Percentiles rank a stretch among this genome's conserved stretches.
Evolutionary conservation across 768 basidiomycete genomes (phyloP).

Genomic region (Roridomyces roridus): DNA sequence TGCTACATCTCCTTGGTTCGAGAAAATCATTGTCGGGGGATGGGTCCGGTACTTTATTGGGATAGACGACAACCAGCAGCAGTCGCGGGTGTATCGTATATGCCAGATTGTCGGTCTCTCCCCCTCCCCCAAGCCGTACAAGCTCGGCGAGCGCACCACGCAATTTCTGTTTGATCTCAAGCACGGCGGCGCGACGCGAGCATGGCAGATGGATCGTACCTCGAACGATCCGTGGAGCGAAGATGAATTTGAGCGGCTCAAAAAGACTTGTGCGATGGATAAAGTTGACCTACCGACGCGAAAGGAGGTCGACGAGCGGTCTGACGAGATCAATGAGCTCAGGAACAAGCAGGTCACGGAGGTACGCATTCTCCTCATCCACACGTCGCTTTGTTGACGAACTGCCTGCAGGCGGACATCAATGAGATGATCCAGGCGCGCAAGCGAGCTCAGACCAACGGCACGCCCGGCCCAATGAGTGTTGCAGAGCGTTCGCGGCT

Average conservation of each 20-base stretch:
- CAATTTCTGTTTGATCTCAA: constrained; percentile 77
- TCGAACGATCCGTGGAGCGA: constrained; percentile 73
- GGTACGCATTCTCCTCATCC: constrained; percentile 48
- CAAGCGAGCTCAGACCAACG: constrained; percentile 50
- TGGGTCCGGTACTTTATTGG: constrained; percentile 91
- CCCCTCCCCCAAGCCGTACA: constrained; percentile 69
- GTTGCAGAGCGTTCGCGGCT: constrained; percentile 69
- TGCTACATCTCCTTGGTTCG: constrained; percentile 83
- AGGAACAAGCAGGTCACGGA: constrained; percentile 76
- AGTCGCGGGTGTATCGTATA: constrained; percentile 71
- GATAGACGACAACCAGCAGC: constrained; percentile 47
- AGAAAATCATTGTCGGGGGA: constrained; percentile 68
- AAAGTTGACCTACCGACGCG: constrained; percentile 72
- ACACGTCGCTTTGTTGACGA: constrained; percentile 10
- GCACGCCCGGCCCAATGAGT: constrained; percentile 40
- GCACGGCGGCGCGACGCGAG: constrained; percentile 69
- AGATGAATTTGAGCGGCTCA: constrained; percentile 77
- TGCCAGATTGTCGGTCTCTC: constrained; percentile 62
- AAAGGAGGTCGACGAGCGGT: constrained; percentile 69
- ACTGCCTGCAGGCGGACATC: constrained; percentile 73
- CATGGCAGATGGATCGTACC: constrained; percentile 84
- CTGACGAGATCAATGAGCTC: constrained; percentile 63
- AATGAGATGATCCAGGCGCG: constrained; percentile 70
- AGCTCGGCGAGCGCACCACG: constrained; percentile 55
- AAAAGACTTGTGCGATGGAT: constrained; percentile 49